Conservation (phyloP, 106 monocot species). For the Acorus gramineus region DNA sequence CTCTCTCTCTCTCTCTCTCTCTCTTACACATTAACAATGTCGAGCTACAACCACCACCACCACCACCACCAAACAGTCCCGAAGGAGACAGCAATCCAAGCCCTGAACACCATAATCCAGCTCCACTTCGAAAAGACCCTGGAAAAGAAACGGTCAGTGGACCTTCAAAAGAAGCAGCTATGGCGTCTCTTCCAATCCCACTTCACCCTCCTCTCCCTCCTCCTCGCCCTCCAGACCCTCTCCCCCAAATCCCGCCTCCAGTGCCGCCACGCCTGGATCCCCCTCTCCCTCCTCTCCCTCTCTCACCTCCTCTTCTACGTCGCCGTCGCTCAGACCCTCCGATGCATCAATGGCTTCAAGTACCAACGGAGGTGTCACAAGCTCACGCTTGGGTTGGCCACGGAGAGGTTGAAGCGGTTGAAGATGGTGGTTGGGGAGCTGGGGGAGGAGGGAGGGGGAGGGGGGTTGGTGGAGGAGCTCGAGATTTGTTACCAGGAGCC, state of each 20-base stretch:
- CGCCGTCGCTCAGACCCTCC: constrained; percentile 86
- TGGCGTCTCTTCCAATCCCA: constrained; percentile 68
- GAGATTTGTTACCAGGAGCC: constrained; percentile 95
- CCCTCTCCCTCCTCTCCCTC: constrained; percentile 70
- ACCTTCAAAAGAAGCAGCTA: constrained; percentile 85
- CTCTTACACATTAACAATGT: too few species aligned
- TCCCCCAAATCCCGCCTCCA: constrained; percentile 41
- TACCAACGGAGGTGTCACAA: constrained; percentile 98
- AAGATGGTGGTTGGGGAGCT: constrained; percentile 8
- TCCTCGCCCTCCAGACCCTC: constrained; percentile 27
- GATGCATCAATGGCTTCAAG: constrained; percentile 87
- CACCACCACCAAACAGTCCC: too few species aligned
- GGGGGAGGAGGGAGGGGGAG: constrained; percentile 1
- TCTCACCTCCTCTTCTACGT: constrained; percentile 74
- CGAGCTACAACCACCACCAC: too few species aligned
- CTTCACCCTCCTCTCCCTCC: constrained; percentile 77
- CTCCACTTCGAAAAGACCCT: constrained; percentile 98
- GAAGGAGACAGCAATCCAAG: constrained; percentile 51
- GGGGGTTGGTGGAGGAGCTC: constrained; percentile 25
- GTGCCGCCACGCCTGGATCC: constrained; percentile 90
- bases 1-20: too few species aligned
- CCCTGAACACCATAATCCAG: constrained; percentile 82
- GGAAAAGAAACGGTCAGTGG: constrained; percentile 79
- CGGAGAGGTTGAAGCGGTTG: constrained; percentile 62
- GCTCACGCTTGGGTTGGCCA: constrained; percentile 84